Evolutionary conservation across 2,329 filamentous ascomycete species (phyloP).

Genomic region (Didymella segeticola): DNA sequence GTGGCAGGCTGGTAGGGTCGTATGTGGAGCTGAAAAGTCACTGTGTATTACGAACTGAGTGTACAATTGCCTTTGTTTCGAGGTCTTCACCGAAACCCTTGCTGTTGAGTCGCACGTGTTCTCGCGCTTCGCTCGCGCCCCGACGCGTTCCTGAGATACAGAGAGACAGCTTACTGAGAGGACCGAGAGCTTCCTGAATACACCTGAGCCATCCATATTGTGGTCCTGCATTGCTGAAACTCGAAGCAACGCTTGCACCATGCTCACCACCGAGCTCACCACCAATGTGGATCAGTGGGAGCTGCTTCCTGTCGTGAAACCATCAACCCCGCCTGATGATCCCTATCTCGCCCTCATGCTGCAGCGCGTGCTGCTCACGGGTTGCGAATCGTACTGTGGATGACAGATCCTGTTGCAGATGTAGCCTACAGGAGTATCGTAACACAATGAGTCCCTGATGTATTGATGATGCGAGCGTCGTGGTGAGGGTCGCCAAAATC

Average conservation of each 20-base stretch:
- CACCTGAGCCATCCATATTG: too few species aligned
- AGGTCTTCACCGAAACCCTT: not conserved
- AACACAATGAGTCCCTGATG: not conserved
- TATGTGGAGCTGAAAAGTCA: not conserved
- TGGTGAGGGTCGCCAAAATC: not conserved
- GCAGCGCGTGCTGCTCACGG: not conserved
- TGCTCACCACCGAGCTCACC: not conserved
- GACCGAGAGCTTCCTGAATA: too few species aligned
- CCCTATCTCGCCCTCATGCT: not conserved
- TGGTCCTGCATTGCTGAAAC: too few species aligned
- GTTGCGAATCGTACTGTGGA: not conserved
- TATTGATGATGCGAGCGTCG: not conserved
- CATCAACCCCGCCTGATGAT: not conserved
- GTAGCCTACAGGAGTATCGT: not conserved
- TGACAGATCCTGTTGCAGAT: not conserved
- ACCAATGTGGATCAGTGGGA: not conserved
- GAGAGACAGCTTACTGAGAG: too few species aligned
- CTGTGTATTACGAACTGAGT: not conserved
- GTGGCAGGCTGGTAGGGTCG: not conserved
- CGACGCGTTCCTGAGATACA: not conserved
- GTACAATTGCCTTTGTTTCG: not conserved
- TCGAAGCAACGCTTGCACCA: not conserved
- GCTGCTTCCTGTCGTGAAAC: not conserved
- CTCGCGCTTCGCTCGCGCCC: slow-evolving; percentile 1
- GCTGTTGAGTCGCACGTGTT: slow-evolving; percentile 1